Conservation (phyloP, 2,329 filamentous ascomycete species). For the Corynespora cassiicola region DNA sequence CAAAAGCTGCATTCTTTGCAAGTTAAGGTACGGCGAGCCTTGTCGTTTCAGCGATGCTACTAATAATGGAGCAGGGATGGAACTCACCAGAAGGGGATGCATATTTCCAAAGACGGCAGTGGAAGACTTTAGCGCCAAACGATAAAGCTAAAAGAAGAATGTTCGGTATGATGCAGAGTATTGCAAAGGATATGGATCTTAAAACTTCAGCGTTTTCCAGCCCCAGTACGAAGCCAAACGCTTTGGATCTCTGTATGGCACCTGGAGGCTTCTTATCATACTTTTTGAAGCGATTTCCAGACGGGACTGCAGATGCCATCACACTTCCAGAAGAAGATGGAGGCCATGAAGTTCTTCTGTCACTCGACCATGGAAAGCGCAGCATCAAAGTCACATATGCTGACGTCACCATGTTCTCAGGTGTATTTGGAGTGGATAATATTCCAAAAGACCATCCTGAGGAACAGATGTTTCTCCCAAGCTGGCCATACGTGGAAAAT, state of each 20-base stretch:
- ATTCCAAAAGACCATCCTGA: constrained; percentile 6
- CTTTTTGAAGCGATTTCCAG: constrained; percentile 43
- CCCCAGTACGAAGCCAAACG: constrained; percentile 14
- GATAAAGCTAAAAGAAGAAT: constrained; percentile 4
- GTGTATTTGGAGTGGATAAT: constrained; percentile 31
- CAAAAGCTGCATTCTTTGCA: constrained; percentile 4
- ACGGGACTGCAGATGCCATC: constrained; percentile 44
- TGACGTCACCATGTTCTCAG: constrained; percentile 59
- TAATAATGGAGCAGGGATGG: constrained; percentile 19
- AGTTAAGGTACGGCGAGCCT: constrained; percentile 1
- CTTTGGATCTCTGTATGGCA: constrained; percentile 63
- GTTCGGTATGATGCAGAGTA: constrained; percentile 17
- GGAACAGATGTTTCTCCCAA: neutral
- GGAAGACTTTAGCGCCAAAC: constrained; percentile 15
- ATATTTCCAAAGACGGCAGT: constrained; percentile 24
- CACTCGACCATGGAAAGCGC: constrained; percentile 31
- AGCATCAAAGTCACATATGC: constrained; percentile 28
- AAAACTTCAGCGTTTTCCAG: neutral
- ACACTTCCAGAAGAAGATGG: constrained; percentile 49
- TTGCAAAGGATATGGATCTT: constrained; percentile 1
- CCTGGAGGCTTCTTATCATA: constrained; percentile 57
- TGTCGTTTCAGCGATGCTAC: too few relatives aligned
- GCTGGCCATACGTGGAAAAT: constrained; percentile 23
- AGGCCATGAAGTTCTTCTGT: constrained; percentile 45
- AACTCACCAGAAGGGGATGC: constrained; percentile 14